A percentile compares a stretch with the other conserved stretches of the same genome.
These are phyloP conservation scores for Cydonia oblonga DNA, from an alignment of 331 rosid genomes.

Conservation along the genomic window DNA sequence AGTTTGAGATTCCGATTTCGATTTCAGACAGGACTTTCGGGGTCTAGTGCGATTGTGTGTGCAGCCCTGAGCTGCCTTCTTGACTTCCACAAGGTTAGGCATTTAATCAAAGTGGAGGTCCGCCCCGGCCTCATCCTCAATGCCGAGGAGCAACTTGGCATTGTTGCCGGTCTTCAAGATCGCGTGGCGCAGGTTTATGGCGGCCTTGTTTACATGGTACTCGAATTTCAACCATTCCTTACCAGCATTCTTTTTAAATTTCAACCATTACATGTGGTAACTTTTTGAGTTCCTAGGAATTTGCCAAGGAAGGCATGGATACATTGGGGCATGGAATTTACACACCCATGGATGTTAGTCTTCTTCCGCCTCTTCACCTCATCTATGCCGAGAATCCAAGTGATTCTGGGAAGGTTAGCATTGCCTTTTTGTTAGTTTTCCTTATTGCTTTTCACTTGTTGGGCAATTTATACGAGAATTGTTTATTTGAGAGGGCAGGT, in stretches of 20 bases:
- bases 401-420: constrained; percentile 87
- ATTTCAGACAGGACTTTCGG: constrained; percentile 83
- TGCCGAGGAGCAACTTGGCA: constrained; percentile 88
- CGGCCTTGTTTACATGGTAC: constrained; percentile 85
- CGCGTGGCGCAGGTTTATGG: constrained; percentile 91
- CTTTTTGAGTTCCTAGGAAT: constrained; percentile 38
- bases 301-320: constrained; percentile 70
- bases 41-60: constrained; percentile 83
- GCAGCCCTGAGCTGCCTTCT: constrained; percentile 84
- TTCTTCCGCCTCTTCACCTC: constrained; percentile 76
- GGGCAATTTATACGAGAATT: neutral
- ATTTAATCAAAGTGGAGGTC: constrained; percentile 46
- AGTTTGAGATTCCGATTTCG: constrained; percentile 4
- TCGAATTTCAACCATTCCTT: neutral
- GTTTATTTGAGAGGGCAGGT: constrained; percentile 34
- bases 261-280: neutral
- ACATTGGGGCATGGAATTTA: constrained; percentile 59
- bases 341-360: constrained; percentile 62
- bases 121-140: constrained; percentile 71
- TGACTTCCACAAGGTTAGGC: constrained; percentile 70
- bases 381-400: constrained; percentile 85
- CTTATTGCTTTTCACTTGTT: neutral
- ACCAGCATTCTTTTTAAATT: neutral
- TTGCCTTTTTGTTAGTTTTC: neutral
- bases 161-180: constrained; percentile 94